Conservation (phyloP, 768 basidiomycete species). For the Tulasnella sp. region DNA sequence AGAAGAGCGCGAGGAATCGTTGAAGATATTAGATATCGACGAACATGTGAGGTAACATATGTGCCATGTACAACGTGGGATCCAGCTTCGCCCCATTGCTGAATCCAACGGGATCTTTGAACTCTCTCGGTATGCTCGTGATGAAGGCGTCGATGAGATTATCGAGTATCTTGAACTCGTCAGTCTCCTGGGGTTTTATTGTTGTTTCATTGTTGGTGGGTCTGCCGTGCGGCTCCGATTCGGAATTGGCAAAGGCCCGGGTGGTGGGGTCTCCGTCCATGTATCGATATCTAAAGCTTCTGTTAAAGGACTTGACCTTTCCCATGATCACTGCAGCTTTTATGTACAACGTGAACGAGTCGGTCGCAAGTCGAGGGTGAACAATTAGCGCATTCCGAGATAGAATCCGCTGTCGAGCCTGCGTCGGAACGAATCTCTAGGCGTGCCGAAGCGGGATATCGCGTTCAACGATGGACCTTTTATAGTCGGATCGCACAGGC, state of each 20-base stretch:
- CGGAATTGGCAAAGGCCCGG: background rate
- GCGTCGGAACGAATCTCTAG: background rate
- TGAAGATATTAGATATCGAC: background rate
- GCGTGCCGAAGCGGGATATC: background rate
- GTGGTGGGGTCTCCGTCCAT: background rate
- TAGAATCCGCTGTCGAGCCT: conserved; percentile 53
- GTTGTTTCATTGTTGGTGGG: background rate
- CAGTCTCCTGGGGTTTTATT: conserved; percentile 7
- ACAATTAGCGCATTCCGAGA: conserved; percentile 45
- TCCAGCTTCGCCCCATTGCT: conserved; percentile 34
- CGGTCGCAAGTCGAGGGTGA: conserved; percentile 52
- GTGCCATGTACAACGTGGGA: conserved; percentile 40
- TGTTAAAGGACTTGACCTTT: conserved; percentile 19
- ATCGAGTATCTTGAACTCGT: conserved; percentile 15
- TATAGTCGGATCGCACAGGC: background rate
- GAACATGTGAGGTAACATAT: conserved; percentile 25
- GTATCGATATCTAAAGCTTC: conserved; percentile 11
- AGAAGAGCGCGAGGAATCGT: background rate
- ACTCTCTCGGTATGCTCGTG: conserved; percentile 14
- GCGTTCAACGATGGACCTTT: too few species aligned
- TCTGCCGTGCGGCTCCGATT: background rate
- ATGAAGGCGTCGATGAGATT: conserved; percentile 5
- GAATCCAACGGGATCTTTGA: conserved; percentile 22
- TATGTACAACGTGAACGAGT: conserved; percentile 61
- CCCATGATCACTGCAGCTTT: conserved; percentile 59